Conservation (phyloP, 2,329 filamentous ascomycete species). For the Acrodontium crateriforme region DNA sequence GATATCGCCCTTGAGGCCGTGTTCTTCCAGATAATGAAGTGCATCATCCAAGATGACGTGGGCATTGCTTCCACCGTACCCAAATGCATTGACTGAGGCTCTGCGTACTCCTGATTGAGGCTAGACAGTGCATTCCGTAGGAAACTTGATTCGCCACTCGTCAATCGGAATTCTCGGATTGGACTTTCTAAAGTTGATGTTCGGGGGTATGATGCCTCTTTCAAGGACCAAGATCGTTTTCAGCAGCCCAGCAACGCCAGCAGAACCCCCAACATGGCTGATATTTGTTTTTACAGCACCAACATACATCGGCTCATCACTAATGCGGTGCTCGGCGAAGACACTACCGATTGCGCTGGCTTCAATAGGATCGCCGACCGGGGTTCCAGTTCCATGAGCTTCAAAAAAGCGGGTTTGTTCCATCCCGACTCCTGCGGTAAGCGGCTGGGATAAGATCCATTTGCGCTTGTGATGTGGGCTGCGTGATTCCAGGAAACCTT, state of each 20-base stretch:
- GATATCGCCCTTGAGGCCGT: slow-evolving; percentile 2
- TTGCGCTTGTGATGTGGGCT: slow-evolving; percentile 23
- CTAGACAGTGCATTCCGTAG: slow-evolving; percentile 13
- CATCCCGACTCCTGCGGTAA: slow-evolving; percentile 2
- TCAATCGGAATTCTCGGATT: slow-evolving; percentile 17
- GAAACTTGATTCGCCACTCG: slow-evolving; percentile 9
- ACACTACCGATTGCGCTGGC: slow-evolving; percentile 2
- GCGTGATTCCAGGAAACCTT: slow-evolving; percentile 24
- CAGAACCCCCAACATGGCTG: slow-evolving; percentile 7
- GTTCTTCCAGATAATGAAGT: slow-evolving; percentile 3
- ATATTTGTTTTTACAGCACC: slow-evolving; percentile 10
- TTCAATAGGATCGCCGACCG: slow-evolving; percentile 8
- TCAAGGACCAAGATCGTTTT: slow-evolving; percentile 16
- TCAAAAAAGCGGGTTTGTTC: slow-evolving; percentile 1
- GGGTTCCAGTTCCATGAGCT: slow-evolving; percentile 11
- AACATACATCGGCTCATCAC: slow-evolving; percentile 3
- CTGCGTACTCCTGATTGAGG: slow-evolving; percentile 12
- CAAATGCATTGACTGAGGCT: slow-evolving; percentile 2
- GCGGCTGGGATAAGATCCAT: not conserved
- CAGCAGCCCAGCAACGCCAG: slow-evolving; percentile 11
- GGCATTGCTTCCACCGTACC: slow-evolving; percentile 9
- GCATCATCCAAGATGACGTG: slow-evolving; percentile 17
- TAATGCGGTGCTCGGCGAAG: not conserved
- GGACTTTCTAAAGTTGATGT: slow-evolving; percentile 12
- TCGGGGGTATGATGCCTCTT: slow-evolving; percentile 13